These are phyloP conservation scores for Trichoderma reesei DNA, from an alignment of 495 filamentous ascomycete species.

Conservation along the genomic window DNA sequence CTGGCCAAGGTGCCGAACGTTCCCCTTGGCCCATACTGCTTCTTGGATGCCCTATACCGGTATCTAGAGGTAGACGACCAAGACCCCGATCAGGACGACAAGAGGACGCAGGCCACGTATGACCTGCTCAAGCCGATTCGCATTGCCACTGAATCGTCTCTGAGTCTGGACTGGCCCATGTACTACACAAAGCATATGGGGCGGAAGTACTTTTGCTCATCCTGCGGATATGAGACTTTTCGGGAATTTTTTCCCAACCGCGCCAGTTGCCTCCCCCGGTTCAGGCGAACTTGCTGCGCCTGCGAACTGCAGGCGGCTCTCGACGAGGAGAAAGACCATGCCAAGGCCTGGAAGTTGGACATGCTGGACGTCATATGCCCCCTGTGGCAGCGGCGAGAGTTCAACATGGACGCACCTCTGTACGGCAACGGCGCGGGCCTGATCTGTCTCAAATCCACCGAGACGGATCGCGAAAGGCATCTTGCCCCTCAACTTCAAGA, in stretches of 20 bases:
- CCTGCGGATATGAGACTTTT: slow-evolving; percentile 4
- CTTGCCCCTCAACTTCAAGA: neutral
- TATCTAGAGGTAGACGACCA: neutral
- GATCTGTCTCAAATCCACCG: slow-evolving; percentile 5
- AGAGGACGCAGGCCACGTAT: neutral
- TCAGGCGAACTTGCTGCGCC: neutral
- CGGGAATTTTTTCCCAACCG: neutral
- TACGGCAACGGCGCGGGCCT: neutral
- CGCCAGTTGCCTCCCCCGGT: neutral
- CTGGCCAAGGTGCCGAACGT: neutral
- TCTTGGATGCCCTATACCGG: slow-evolving; percentile 9
- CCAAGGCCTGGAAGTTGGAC: neutral
- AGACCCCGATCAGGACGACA: neutral
- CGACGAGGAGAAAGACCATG: neutral
- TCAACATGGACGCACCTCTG: slow-evolving; percentile 4
- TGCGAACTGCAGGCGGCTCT: neutral
- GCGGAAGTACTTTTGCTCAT: neutral
- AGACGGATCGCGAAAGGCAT: neutral
- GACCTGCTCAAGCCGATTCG: neutral
- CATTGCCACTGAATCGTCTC: neutral
- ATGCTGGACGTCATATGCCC: neutral
- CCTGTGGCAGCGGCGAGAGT: neutral
- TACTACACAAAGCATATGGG: neutral
- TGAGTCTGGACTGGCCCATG: neutral
- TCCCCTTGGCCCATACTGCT: neutral